phyloP scores from a whole-genome alignment of 257 asterid species.

The Henckelia pumila region DNA sequence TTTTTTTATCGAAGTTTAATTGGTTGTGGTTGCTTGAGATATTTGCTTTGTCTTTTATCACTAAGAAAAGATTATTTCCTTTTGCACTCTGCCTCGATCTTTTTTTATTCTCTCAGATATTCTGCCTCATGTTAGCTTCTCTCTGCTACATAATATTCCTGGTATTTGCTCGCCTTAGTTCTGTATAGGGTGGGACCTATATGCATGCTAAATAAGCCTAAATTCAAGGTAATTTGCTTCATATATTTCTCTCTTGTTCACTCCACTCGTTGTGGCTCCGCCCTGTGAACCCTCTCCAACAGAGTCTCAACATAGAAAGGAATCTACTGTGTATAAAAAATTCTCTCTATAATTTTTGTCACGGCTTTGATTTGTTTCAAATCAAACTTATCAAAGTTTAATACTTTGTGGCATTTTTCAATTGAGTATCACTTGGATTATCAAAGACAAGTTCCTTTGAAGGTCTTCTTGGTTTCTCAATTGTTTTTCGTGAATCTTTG shows the following conservation, averaged over 20 bases:
- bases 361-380: too few species aligned
- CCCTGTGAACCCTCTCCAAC: background rate
- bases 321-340: background rate
- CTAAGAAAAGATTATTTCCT: background rate
- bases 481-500: too few species aligned
- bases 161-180: slow-evolving; percentile 99
- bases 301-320: background rate
- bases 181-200: slow-evolving; percentile 98
- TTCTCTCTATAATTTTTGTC: too few species aligned
- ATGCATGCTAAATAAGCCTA: slow-evolving; percentile 94
- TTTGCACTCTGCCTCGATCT: background rate
- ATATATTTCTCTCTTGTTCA: background rate
- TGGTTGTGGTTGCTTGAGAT: background rate
- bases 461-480: too few species aligned
- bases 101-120: background rate
- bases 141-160: slow-evolving; percentile 27
- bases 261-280: background rate
- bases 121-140: slow-evolving; percentile 11
- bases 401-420: too few species aligned
- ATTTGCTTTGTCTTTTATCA: background rate
- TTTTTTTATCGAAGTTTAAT: slow-evolving; percentile 1
- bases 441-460: too few species aligned
- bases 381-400: too few species aligned
- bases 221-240: slow-evolving; percentile 64
- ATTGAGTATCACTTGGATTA: too few species aligned